Percentiles rank a stretch among this genome's conserved stretches.
phyloP scores from a whole-genome alignment of 805 yeast genomes.

The Ogataea sp. region DNA sequence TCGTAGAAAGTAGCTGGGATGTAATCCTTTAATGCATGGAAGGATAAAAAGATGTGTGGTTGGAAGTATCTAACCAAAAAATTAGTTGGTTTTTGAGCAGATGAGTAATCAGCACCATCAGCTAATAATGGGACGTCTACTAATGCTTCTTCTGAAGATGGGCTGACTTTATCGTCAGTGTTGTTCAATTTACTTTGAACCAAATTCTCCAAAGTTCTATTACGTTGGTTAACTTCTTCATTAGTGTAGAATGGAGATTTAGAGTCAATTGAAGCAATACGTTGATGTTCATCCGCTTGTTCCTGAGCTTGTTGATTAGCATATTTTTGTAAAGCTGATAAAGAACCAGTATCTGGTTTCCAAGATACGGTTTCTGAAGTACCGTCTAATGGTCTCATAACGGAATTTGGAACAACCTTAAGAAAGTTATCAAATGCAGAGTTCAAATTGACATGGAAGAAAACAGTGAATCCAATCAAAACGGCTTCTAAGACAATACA shows the following conservation, averaged over 20 bases:
- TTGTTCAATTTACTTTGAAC: constrained; percentile 2
- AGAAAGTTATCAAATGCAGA: constrained; percentile 59
- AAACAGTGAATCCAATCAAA: constrained; percentile 54
- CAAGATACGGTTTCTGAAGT: constrained; percentile 54
- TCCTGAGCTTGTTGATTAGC: no score
- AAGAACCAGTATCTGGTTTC: constrained; percentile 8
- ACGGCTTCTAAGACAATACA: constrained; percentile 74
- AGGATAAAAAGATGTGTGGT: constrained; percentile 47
- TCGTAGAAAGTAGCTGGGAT: constrained; percentile 54
- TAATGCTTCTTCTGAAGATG: no score
- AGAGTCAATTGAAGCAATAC: constrained; percentile 3
- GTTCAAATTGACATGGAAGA: constrained; percentile 58
- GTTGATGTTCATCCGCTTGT: background rate
- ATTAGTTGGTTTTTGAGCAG: constrained; percentile 9
- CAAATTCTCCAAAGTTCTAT: background rate
- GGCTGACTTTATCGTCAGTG: no score
- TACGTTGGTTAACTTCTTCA: constrained; percentile 7
- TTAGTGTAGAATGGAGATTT: constrained; percentile 11
- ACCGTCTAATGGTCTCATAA: constrained; percentile 75
- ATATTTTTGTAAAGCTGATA: no score
- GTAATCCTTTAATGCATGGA: constrained; percentile 38
- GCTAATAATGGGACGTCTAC: constrained; percentile 54
- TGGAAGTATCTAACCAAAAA: constrained; percentile 36
- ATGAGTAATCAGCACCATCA: constrained; percentile 46
- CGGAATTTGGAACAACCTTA: constrained; percentile 54